Percentiles rank a stretch among this genome's conserved stretches.
Evolutionary conservation across 1,284 basidiomycete species (phyloP).

Genomic region (Pterula multifida): DNA sequence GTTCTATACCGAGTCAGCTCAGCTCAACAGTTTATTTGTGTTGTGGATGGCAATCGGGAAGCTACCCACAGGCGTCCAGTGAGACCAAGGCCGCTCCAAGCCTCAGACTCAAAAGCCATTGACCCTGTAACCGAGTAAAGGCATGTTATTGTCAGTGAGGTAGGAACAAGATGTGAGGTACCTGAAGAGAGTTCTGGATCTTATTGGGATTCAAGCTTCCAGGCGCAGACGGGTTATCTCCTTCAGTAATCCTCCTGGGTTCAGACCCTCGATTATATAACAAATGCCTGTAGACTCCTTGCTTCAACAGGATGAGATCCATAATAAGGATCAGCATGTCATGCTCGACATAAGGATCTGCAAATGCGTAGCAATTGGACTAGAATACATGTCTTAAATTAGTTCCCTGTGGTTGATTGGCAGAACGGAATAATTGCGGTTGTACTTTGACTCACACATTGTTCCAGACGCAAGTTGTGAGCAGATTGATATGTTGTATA

Average conservation of each 20-base stretch:
- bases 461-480: conserved; percentile 71
- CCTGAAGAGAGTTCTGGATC: too few relatives aligned
- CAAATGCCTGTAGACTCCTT: conserved; percentile 79
- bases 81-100: conserved; percentile 46
- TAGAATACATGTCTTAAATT: conserved; percentile 14
- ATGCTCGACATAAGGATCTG: conserved; percentile 86
- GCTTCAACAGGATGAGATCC: conserved; percentile 80
- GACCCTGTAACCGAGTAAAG: conserved; percentile 23
- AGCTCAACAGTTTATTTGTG: neutral
- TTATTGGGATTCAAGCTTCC: too few relatives aligned
- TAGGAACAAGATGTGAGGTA: too few relatives aligned
- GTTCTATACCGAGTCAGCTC: conserved; percentile 2
- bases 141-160: too few relatives aligned
- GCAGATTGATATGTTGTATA: conserved; percentile 83
- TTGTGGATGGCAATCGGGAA: neutral
- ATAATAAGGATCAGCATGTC: conserved; percentile 68
- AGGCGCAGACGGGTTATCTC: conserved; percentile 8
- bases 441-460: conserved; percentile 54
- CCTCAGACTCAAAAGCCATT: conserved; percentile 43
- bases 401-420: neutral
- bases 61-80: conserved; percentile 55
- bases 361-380: conserved; percentile 58
- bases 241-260: conserved; percentile 32
- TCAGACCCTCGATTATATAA: conserved; percentile 76
- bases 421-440: too few relatives aligned